Base-by-base conservation (phyloP, 345 rosid species). In the Euphorbia tirucalli region DNA sequence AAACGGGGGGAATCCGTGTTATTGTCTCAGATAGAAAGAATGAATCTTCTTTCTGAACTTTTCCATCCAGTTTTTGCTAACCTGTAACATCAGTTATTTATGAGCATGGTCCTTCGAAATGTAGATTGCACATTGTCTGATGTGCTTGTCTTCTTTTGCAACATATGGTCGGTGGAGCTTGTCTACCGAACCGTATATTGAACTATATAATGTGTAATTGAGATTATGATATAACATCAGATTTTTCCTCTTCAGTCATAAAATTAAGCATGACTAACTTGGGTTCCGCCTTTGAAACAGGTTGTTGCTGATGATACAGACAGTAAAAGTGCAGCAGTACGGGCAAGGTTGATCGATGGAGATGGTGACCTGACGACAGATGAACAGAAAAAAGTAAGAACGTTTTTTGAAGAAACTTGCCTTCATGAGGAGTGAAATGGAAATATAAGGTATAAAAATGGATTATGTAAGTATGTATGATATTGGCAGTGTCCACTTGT, bases 361-460 rank as follows among this genome's bases (percentile, higher is more conserved):
- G 88, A 95, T 76, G 92, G 90, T 2, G 83, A 80, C 70, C 87
- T 95, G 21, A 82, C 84, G 1, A 81, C 64, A 74, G 89, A 82
- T 19, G 97, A 92, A 66, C 81, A 88, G 54, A 44, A 25, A 69
- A 84, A 81, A 73, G 76, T 95, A 79, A 81, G 83, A 70, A 79
- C 69, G 79, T 84, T 87, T 77, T 86, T 95, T 60, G n/a, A n/a
- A n/a, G 87, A 87, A 84, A 74, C 93, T 32, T 83, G 2, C 70
- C 73, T 85, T 10, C 64, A 69, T 18, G 83, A 70, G 32, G 82
- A 74, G 72, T 81, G 77, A 84, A 56, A 10, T 44, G 58, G 39
- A 21, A 27, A 8, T 31, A 24, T 16, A 65, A 44, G 3, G 69
- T 19, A 72, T 19, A 9, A n/a, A 28, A 18, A 41, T n/a, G 44